phyloP scores from a whole-genome alignment of 164 flowering plant genomes.

The Tinospora cordifolia region DNA sequence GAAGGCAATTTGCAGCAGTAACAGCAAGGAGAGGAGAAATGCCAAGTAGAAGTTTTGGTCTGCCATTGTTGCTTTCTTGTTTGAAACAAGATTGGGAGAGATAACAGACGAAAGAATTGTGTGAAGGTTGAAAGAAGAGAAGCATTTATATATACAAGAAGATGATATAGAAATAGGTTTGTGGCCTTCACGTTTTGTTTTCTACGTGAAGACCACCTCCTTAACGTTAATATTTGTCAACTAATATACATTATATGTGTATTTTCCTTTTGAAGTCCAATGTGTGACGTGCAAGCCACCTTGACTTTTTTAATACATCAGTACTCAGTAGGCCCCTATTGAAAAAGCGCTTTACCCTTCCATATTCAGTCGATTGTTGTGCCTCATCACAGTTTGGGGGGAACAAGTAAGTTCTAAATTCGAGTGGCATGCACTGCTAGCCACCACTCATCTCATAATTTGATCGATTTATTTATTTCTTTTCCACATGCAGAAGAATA shows the following conservation, averaged over 20 bases:
- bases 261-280: neutral
- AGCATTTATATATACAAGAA: conserved; percentile 5
- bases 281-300: conserved; percentile 29
- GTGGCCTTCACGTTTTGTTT: neutral
- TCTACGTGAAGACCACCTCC: conserved; percentile 30
- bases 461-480: too few relatives aligned
- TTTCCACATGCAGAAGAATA: too few relatives aligned
- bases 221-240: too few relatives aligned
- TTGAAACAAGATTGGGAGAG: neutral
- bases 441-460: too few relatives aligned
- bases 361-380: too few relatives aligned
- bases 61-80: conserved; percentile 33
- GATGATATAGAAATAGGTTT: conserved; percentile 5
- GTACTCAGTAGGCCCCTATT: too few relatives aligned
- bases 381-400: too few relatives aligned
- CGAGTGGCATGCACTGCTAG: too few relatives aligned
- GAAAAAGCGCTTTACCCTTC: too few relatives aligned
- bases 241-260: neutral
- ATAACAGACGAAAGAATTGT: neutral
- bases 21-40: conserved; percentile 19
- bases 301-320: conserved; percentile 8
- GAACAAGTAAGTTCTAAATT: too few relatives aligned
- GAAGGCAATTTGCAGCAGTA: conserved; percentile 34
- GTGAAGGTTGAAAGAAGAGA: neutral
- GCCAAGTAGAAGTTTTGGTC: conserved; percentile 15